These are phyloP conservation scores for Pyrenochaeta sp. DNA, from an alignment of 2,329 filamentous ascomycete species.

Conservation along the genomic window DNA sequence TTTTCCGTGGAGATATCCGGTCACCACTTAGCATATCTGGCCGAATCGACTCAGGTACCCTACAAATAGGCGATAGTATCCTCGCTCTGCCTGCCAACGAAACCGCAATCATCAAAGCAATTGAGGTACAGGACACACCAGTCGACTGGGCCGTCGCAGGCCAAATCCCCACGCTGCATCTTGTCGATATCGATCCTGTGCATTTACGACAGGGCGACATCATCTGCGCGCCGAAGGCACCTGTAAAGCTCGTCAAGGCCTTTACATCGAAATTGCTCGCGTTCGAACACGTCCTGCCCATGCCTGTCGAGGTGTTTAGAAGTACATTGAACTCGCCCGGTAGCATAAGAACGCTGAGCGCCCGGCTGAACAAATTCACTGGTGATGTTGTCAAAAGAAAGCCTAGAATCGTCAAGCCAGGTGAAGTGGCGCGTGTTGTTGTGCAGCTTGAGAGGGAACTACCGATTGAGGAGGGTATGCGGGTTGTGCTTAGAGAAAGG, in stretches of 20 bases:
- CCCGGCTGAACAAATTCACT: conserved; percentile 78
- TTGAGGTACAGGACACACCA: conserved; percentile 77
- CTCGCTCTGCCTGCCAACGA: conserved; percentile 83
- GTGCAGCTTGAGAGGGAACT: conserved; percentile 78
- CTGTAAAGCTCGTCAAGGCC: conserved; percentile 74
- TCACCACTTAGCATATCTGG: conserved; percentile 87
- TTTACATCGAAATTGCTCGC: conserved; percentile 88
- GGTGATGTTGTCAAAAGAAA: conserved; percentile 82
- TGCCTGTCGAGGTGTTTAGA: conserved; percentile 87
- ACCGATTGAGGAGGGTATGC: conserved; percentile 80
- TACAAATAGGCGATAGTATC: conserved; percentile 85
- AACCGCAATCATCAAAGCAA: conserved; percentile 79
- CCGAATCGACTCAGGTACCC: conserved; percentile 80
- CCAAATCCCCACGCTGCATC: conserved; percentile 84
- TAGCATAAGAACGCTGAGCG: conserved; percentile 74
- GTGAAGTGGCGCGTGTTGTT: conserved; percentile 76
- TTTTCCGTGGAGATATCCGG: conserved; percentile 80
- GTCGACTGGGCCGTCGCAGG: conserved; percentile 92
- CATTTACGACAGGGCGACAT: conserved; percentile 84
- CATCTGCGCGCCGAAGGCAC: conserved; percentile 73
- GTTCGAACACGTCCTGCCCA: conserved; percentile 88
- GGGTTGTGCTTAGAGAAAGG: conserved; percentile 80
- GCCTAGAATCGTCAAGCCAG: conserved; percentile 83
- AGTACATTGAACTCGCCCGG: conserved; percentile 83
- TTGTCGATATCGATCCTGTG: conserved; percentile 83